Evolutionary conservation across 352 stramenopile species (phyloP), one percentile per base, ranked within the genome.

Genomic region (Globisporangium nodosum): DNA sequence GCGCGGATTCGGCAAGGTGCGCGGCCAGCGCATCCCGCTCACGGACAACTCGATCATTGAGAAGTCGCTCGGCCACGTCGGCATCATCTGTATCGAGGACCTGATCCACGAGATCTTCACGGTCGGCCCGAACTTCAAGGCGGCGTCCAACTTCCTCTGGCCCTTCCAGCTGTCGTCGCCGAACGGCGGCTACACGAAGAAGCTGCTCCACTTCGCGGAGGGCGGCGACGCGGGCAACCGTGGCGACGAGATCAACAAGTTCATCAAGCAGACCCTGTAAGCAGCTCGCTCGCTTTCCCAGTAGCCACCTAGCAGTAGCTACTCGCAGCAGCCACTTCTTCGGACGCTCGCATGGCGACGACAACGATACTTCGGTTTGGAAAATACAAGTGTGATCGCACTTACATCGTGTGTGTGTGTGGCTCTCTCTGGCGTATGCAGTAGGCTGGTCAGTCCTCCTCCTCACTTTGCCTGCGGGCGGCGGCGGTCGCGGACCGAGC

Each of bases 21-120:
- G 96, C 69, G 97, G 97, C 85, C 92, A 99, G 80, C 94, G 96
- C 66, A 98, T 99, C 70, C 91, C 97, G 49, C 86, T 99, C 63
- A 98, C 87, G 49, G 84, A 98, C 74, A 99, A 99, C 81, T 74
- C 85, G 33, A 90, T 99, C 49, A 96, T 99, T 57, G 87, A 98
- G 78, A 92, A 98, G 60, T 92, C 82, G 58, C 88, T 99, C 59
- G 93, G 89, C 66, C 82, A 97, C 66, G 76, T 92, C 62, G 96
- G 96, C 58, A 98, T 99, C 73, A 96, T 98, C 76, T 99, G 97
- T 88, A 93, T 98, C 64, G 97, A 99, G 59, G 97, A 99, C 78
- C 70, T 99, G 52, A 97, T 99, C 77, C 96, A 99, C 88, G 97
- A 99, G 78, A 96, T 99, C 65, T 98, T 90, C 92, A 99, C 97